Evolutionary conservation across 1,284 basidiomycete species (phyloP), one percentile per base, ranked within the genome.

Genomic region (Moesziomyces aphidis): DNA sequence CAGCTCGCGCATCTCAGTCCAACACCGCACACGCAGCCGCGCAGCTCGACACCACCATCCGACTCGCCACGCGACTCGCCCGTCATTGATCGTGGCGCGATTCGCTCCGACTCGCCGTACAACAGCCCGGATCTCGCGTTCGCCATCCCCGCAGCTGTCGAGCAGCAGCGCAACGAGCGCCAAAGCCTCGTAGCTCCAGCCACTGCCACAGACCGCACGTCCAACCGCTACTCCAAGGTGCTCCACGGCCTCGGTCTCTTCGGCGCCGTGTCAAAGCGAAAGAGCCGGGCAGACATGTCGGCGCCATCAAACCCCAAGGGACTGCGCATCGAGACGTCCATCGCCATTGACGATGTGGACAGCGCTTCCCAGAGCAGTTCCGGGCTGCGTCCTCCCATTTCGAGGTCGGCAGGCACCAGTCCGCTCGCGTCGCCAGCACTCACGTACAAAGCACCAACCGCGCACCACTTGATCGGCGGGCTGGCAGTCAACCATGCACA

Each of bases 191-290:
- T 60, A 7, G 48, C 39, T 7, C 52, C 45, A 17, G 26, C 22
- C 9, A 39, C 52, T 31, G 13, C 36, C 52, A 34, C 9, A 10
- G 31, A 34, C 15, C 9, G 31, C 26, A 31, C 55, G 23, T 43
- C 58, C 15, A 68, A 68, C n/a, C 59, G 65, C 7, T 62, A 55
- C 51, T 62, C 60, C 0, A 61, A 62, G n/a, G 65, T 62, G 13
- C 50, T 62, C 13, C 50, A 58, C 55, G 65, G 59, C 11, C 43
- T 62, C 4, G 64, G 64, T 7, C 51, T 61, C 3, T 67, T 67
- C 23, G 58, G 64, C n/a, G 50, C 55, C 13, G 49, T 50, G 5
- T 43, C 59, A 7, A 68, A 55, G 24, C 65, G 65, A 26, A 68
- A 68, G 28, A 58, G 42, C 49, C 47, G 22, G 13, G 24, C 22